These are phyloP conservation scores for Neonectria ditissima DNA, from an alignment of 2,329 filamentous ascomycete genomes.

Conservation along the genomic window DNA sequence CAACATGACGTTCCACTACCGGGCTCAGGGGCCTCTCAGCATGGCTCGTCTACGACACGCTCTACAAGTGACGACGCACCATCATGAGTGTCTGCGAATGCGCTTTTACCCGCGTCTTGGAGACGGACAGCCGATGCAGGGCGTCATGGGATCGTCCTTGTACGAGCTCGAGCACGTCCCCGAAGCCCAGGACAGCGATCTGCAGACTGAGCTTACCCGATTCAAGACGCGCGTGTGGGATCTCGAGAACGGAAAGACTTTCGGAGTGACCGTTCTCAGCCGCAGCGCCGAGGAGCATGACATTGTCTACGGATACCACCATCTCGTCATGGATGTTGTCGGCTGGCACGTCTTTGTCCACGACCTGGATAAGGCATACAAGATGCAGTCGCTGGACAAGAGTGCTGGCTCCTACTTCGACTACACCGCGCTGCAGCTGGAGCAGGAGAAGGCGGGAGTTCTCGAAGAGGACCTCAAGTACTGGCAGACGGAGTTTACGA, in stretches of 20 bases:
- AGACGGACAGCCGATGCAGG: conserved; percentile 38
- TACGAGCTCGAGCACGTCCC: conserved; percentile 45
- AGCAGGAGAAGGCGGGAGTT: conserved; percentile 34
- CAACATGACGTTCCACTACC: conserved; percentile 28
- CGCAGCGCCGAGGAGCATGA: conserved; percentile 49
- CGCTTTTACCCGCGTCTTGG: conserved; percentile 31
- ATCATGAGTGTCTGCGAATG: conserved; percentile 41
- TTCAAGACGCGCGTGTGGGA: conserved; percentile 51
- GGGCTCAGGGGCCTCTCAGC: conserved; percentile 25
- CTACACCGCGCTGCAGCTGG: conserved; percentile 50
- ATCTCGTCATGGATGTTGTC: conserved; percentile 64
- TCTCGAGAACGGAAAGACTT: conserved; percentile 50
- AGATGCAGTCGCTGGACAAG: conserved; percentile 35
- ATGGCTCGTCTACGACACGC: conserved; percentile 31
- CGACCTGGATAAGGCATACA: conserved; percentile 59
- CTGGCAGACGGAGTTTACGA: conserved; percentile 26
- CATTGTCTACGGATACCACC: conserved; percentile 60
- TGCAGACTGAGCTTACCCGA: conserved; percentile 44
- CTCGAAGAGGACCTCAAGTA: conserved; percentile 24
- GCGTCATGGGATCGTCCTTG: conserved; percentile 40
- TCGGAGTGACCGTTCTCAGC: conserved; percentile 52
- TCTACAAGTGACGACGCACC: conserved; percentile 24
- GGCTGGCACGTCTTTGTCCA: conserved; percentile 57
- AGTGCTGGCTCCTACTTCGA: conserved; percentile 50
- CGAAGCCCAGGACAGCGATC: conserved; percentile 37